Evolutionary conservation across 208 protist genomes (phyloP).

Genomic region (Leishmania turanica): DNA sequence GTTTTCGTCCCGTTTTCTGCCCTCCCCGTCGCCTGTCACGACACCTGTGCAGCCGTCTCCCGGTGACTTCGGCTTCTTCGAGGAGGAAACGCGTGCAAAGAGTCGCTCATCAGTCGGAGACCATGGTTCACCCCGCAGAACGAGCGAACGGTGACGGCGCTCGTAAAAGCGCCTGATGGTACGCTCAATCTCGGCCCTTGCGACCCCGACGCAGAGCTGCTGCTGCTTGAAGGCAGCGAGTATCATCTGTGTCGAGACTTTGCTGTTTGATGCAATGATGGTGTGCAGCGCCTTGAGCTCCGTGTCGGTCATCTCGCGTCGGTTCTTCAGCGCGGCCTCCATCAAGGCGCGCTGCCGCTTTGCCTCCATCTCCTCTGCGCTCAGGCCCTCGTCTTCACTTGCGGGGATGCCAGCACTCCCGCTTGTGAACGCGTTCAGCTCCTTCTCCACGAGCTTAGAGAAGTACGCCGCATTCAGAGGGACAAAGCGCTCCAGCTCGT

Average conservation of each 20-base stretch:
- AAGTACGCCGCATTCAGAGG: slow-evolving; percentile 50
- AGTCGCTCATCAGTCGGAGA: slow-evolving; percentile 70
- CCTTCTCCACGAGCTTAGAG: slow-evolving; percentile 40
- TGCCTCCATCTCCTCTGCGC: slow-evolving; percentile 26
- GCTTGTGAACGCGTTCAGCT: slow-evolving; percentile 37
- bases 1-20: slow-evolving; percentile 8
- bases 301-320: slow-evolving; percentile 67
- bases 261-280: slow-evolving; percentile 54
- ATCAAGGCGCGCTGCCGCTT: slow-evolving; percentile 45
- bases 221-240: slow-evolving; percentile 53
- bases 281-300: slow-evolving; percentile 71
- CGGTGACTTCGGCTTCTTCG: slow-evolving; percentile 16
- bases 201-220: slow-evolving; percentile 68
- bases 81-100: slow-evolving; percentile 32
- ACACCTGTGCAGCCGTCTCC: not conserved
- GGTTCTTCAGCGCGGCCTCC: slow-evolving; percentile 63
- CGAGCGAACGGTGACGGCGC: slow-evolving; percentile 51
- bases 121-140: slow-evolving; percentile 67
- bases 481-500: slow-evolving; percentile 60
- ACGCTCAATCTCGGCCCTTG: slow-evolving; percentile 61
- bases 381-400: slow-evolving; percentile 12
- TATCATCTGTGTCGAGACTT: slow-evolving; percentile 52
- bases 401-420: slow-evolving; percentile 13
- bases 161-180: slow-evolving; percentile 85
- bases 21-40: slow-evolving; percentile 1